Evolutionary conservation across 495 filamentous ascomycete species (phyloP), one percentile per base, ranked within the genome.

Genomic region (Lichenothelia convexa): DNA sequence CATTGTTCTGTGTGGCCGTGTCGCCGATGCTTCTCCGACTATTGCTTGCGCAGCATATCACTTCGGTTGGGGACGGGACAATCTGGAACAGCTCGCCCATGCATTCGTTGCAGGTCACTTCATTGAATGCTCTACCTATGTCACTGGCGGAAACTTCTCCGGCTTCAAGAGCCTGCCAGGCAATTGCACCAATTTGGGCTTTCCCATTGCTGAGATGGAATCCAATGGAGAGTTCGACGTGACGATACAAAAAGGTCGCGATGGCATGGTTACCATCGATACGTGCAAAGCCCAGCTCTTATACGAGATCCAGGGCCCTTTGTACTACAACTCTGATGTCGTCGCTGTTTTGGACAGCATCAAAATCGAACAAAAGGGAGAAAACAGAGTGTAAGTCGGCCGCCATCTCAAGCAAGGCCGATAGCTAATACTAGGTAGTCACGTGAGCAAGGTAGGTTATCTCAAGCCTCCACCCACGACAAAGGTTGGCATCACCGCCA

Each of bases 1-100:
- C 39, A 58, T 59, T 34, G 54, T 58, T 1, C 37, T 58, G 13
- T 59, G 56, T 35, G 56, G 56, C 2, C 50, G 56, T 2, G 53
- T 59, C 7, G 46, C 47, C 13, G 56, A 58, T 40, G 56, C 55
- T 5, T 45, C 41, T 23, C 56, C 52, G 0, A 46, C 49, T 12
- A 54, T 54, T 8, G 50, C 39, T 2, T 45, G 48, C n/a, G 50
- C 50, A 7, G 41, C 39, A 8, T 59, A 53, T 52, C 56, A 55
- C 55, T 55, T 58, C 39, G 32, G 35, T 3, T 59, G 55, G 56
- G 18, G 40, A 16, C 24, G 54, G 16, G 37, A 44, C 13, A 40
- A 44, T 8, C 30, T 51, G 12, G 27, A 39, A 19, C 36, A 46
- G 23, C 37, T 52, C 12, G 49, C 49, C 4, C 45, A 45, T 32